Evolutionary conservation across 1,284 basidiomycete genomes (phyloP).

Genomic region (Tilletia setariae): DNA sequence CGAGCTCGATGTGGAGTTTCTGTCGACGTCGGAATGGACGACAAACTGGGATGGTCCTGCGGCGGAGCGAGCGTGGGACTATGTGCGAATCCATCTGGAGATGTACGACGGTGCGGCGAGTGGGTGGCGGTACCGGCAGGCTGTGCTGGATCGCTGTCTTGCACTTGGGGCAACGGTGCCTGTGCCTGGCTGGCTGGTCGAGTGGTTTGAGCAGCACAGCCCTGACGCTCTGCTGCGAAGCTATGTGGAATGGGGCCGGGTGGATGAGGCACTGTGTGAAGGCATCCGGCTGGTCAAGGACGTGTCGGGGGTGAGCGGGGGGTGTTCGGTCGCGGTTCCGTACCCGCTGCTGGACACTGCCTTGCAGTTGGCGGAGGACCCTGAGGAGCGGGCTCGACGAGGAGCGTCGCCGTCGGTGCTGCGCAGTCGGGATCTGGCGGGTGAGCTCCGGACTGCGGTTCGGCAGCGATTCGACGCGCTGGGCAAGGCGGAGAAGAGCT

Average conservation of each 20-base stretch:
- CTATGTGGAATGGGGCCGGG: constrained; percentile 71
- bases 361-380: constrained; percentile 1
- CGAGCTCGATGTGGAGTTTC: constrained; percentile 40
- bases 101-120: constrained; percentile 66
- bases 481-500: constrained; percentile 3
- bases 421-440: background rate
- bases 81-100: constrained; percentile 73
- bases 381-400: constrained; percentile 11
- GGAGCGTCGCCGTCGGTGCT: background rate
- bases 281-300: constrained; percentile 68
- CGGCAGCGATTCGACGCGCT: background rate
- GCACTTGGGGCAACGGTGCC: constrained; percentile 62
- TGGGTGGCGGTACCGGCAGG: constrained; percentile 65
- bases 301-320: constrained; percentile 56
- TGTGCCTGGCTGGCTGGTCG: constrained; percentile 77
- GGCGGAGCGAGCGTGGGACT: constrained; percentile 79
- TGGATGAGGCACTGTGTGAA: constrained; percentile 74
- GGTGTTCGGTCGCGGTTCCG: background rate
- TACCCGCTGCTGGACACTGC: constrained; percentile 12
- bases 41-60: constrained; percentile 76
- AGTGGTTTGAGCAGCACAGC: constrained; percentile 69
- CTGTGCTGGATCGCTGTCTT: constrained; percentile 71
- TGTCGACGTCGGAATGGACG: constrained; percentile 37
- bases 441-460: constrained; percentile 2
- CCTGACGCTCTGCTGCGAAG: constrained; percentile 74